A percentile compares a stretch with the other conserved stretches of the same genome.
Evolutionary conservation across 1,284 basidiomycete genomes (phyloP).

Genomic region (Cryptococcus sp.): DNA sequence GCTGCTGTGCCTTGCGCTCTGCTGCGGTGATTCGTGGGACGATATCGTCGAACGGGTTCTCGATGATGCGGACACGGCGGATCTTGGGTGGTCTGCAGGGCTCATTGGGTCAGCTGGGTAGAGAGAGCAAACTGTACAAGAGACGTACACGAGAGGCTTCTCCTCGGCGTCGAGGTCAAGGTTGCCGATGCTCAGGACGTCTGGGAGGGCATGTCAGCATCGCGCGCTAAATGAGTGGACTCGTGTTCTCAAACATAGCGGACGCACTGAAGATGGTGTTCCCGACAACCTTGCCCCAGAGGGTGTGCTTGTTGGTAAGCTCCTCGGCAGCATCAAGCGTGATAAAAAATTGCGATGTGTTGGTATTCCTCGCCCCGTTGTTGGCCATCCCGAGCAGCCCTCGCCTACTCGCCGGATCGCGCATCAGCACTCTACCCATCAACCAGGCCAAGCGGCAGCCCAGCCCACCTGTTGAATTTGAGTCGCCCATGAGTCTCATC

Average conservation of each 20-base stretch:
- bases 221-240: too few relatives aligned
- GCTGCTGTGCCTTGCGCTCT: slow-evolving; percentile 76
- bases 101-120: background rate
- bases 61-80: slow-evolving; percentile 72
- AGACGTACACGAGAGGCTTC: slow-evolving; percentile 74
- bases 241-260: background rate
- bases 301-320: slow-evolving; percentile 80
- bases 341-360: slow-evolving; percentile 87
- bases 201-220: slow-evolving; percentile 49
- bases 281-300: slow-evolving; percentile 66
- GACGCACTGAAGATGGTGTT: slow-evolving; percentile 78
- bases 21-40: slow-evolving; percentile 93
- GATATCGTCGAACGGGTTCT: slow-evolving; percentile 93
- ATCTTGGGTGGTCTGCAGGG: slow-evolving; percentile 77
- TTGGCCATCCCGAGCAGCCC: slow-evolving; percentile 95
- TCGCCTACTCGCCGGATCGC: slow-evolving; percentile 57
- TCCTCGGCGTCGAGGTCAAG: slow-evolving; percentile 80
- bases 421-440: slow-evolving; percentile 53
- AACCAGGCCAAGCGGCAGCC: background rate
- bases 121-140: background rate
- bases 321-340: slow-evolving; percentile 86
- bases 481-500: slow-evolving; percentile 93
- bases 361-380: slow-evolving; percentile 74
- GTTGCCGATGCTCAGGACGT: slow-evolving; percentile 85
- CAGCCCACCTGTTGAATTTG: slow-evolving; percentile 47